Base-by-base conservation (phyloP, 192 early-diverging fungal genomes). In the Lobosporangium transversale region DNA sequence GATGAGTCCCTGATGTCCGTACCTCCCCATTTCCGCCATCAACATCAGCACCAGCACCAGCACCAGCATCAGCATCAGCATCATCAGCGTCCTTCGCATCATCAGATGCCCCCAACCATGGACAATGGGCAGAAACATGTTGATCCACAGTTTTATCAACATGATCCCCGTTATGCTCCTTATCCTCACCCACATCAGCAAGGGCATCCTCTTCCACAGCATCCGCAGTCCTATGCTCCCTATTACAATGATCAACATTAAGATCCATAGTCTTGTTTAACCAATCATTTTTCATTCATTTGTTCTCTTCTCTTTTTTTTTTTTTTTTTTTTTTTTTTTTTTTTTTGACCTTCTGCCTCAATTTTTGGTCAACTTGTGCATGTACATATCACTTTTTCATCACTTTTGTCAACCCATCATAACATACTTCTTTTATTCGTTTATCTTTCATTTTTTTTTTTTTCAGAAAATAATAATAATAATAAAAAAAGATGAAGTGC, bases 121-220 rank as follows among this genome's bases (percentile, higher is more conserved):
- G 48, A 59, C 43, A 48, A 59, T 40, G 57, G 57, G 44, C 57
- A 68, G 40, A 58, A 68, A 37, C 57, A 68, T 44, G 56, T 20
- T 40, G 56, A 58, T 8, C 66, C 66, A 30, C 56, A 68, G 10
- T 59, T 49, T 20, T 57, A 71, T 30, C 61, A 50, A 9, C 61
- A 62, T 50, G 54, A 57, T 57, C 42, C 32, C 11, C 40, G 60
- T n/a, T 71, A 47, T 43, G 26, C 14, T 2, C 60, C 69, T 36
- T 61, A 71, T 9, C 69, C 45, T 23, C 59, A 56, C 18, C 24
- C 42, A 15, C 45, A 24, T 24, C 56, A 49, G n/a, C 57, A 51
- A 5, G 15, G 11, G 12, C 51, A 29, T 53, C 51, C 35, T 21
- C 59, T 59, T 27, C 31, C 50, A 18, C 52, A 30, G 12, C 54